Evolutionary conservation across 495 filamentous ascomycete species (phyloP).

Genomic region (Xylaria intraflava): DNA sequence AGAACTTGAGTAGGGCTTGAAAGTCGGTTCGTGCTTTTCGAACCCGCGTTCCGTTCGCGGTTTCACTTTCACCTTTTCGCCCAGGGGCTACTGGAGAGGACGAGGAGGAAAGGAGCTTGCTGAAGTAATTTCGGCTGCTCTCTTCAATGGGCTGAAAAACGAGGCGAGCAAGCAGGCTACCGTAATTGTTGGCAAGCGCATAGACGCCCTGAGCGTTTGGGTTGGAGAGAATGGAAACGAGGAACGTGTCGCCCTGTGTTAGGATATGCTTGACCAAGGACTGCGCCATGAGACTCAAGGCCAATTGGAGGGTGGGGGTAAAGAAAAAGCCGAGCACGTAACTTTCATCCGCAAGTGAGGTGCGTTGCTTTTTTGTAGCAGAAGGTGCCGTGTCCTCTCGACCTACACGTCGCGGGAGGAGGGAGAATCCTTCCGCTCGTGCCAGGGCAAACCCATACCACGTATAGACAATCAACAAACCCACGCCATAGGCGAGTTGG

Average conservation of each 20-base stretch:
- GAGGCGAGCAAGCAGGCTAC: constrained; percentile 79
- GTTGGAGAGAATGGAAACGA: constrained; percentile 69
- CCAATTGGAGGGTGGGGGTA: constrained; percentile 56
- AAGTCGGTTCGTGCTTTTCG: constrained; percentile 41
- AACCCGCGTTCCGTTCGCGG: constrained; percentile 15
- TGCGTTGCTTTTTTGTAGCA: not conserved
- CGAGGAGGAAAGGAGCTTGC: constrained; percentile 52
- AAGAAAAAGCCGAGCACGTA: constrained; percentile 62
- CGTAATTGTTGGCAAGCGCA: constrained; percentile 89
- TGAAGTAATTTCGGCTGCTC: constrained; percentile 79
- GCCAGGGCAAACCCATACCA: constrained; percentile 41
- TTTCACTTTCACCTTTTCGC: constrained; percentile 3
- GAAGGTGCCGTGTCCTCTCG: not conserved
- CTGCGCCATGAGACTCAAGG: constrained; percentile 77
- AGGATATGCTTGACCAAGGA: constrained; percentile 82
- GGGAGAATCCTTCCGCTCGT: constrained; percentile 48
- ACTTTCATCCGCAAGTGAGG: not conserved
- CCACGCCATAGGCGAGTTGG: constrained; percentile 67
- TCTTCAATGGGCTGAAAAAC: constrained; percentile 96
- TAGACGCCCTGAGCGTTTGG: constrained; percentile 86
- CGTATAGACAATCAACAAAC: constrained; percentile 61
- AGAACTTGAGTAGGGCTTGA: constrained; percentile 49
- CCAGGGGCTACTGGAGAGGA: not conserved
- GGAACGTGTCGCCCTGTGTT: constrained; percentile 87
- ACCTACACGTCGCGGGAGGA: constrained; percentile 28